A percentile compares a stretch with the other conserved stretches of the same genome.
phyloP scores from a whole-genome alignment of 257 asterid genomes.

The Scutellaria baicalensis region DNA sequence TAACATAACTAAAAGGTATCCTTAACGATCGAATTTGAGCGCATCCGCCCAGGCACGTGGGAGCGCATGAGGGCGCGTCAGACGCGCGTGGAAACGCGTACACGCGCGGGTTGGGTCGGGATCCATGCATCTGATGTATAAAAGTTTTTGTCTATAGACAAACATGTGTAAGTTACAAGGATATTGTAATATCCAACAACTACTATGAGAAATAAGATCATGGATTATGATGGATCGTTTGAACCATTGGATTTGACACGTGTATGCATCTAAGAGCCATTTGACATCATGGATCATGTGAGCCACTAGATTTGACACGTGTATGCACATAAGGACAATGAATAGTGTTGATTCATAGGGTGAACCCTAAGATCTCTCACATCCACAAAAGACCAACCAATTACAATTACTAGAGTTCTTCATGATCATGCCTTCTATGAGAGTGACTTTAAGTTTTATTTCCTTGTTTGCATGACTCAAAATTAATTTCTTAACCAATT shows the following conservation, averaged over 20 bases:
- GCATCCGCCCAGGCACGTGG: too few species aligned
- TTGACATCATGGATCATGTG: not conserved
- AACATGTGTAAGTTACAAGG: constrained; percentile 28
- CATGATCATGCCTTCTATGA: constrained; percentile 9
- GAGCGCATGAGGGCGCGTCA: too few species aligned
- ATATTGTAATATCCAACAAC: constrained; percentile 19
- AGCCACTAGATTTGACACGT: constrained; percentile 15
- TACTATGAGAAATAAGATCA: constrained; percentile 2
- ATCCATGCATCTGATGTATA: too few species aligned
- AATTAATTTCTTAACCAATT: not conserved
- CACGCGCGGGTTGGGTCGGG: too few species aligned
- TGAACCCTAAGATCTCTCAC: constrained; percentile 21
- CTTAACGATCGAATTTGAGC: too few species aligned
- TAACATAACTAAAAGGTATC: too few species aligned
- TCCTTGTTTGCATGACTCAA: constrained; percentile 8
- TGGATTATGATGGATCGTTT: constrained; percentile 1
- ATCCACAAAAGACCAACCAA: not conserved
- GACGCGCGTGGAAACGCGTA: too few species aligned
- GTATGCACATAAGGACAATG: not conserved
- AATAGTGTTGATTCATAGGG: constrained; percentile 5
- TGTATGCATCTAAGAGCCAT: constrained; percentile 1
- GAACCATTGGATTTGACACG: constrained; percentile 17
- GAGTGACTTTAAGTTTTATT: constrained; percentile 4
- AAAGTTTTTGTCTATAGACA: constrained; percentile 14
- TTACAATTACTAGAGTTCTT: constrained; percentile 5